Conservation (phyloP, 2,329 filamentous ascomycete genomes). For the Fusarium hostae region DNA sequence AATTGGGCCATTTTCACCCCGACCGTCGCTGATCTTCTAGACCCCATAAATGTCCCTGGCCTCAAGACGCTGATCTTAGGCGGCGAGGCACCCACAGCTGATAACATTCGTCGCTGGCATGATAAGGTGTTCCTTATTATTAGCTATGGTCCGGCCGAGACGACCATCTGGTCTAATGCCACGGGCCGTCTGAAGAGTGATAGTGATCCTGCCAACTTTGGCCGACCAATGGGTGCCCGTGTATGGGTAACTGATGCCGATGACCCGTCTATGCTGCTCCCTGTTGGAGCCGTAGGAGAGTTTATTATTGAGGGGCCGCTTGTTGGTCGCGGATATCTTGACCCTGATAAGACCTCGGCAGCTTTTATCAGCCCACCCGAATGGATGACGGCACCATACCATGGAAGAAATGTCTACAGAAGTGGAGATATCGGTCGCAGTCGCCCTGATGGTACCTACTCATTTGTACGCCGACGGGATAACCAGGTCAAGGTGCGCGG, state of each 20-base stretch:
- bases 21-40: background rate
- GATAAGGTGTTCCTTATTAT: background rate
- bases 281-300: background rate
- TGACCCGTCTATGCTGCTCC: background rate
- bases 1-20: background rate
- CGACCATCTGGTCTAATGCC: background rate
- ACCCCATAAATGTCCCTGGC: background rate
- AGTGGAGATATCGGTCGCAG: background rate
- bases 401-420: background rate
- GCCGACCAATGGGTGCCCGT: background rate
- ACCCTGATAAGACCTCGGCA: background rate
- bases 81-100: background rate
- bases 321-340: background rate
- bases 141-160: background rate
- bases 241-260: background rate
- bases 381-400: background rate
- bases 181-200: background rate
- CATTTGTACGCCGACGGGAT: slow-evolving; percentile 42
- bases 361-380: background rate
- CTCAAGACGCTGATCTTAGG: background rate
- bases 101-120: background rate
- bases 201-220: background rate
- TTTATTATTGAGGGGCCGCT: background rate
- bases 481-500: slow-evolving; percentile 46
- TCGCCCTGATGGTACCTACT: background rate